These are phyloP conservation scores for Hevea brasiliensis DNA, from an alignment of 345 rosid genomes.

Conservation along the genomic window DNA sequence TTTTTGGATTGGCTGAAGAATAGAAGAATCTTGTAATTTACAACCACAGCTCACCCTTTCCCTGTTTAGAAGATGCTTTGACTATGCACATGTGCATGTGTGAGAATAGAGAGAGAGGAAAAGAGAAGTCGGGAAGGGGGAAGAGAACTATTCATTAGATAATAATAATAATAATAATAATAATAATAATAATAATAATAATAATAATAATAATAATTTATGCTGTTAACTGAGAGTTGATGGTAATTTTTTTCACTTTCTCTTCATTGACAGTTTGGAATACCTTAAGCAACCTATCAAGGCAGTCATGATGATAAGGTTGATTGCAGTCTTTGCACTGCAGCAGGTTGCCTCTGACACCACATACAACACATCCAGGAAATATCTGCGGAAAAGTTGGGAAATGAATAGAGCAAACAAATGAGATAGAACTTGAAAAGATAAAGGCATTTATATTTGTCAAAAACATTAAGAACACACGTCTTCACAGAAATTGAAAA, in stretches of 20 bases:
- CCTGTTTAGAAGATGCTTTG: slow-evolving; percentile 16
- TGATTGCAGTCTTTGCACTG: slow-evolving; percentile 27
- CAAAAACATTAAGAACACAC: neutral
- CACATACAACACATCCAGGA: slow-evolving; percentile 21
- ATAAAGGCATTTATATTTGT: neutral
- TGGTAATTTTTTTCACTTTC: slow-evolving; percentile 2
- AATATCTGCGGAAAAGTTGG: slow-evolving; percentile 20
- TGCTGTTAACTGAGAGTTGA: neutral
- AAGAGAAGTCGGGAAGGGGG: neutral
- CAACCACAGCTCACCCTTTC: slow-evolving; percentile 30
- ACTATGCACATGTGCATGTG: neutral
- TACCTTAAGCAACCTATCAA: slow-evolving; percentile 27
- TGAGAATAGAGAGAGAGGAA: neutral
- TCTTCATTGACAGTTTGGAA: neutral
- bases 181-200: no score
- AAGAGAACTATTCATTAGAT: neutral
- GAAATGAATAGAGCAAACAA: neutral
- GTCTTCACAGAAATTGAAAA: neutral
- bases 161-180: neutral
- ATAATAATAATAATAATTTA: neutral
- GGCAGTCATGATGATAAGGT: slow-evolving; percentile 28
- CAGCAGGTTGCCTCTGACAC: slow-evolving; percentile 19
- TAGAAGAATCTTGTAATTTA: slow-evolving; percentile 22
- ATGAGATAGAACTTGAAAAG: neutral
- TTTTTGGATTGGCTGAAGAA: slow-evolving; percentile 11